Percentiles rank a stretch among this genome's conserved stretches.
These are phyloP conservation scores for Leucaena leucocephala DNA, from an alignment of 306 rosid species.

Conservation along the genomic window DNA sequence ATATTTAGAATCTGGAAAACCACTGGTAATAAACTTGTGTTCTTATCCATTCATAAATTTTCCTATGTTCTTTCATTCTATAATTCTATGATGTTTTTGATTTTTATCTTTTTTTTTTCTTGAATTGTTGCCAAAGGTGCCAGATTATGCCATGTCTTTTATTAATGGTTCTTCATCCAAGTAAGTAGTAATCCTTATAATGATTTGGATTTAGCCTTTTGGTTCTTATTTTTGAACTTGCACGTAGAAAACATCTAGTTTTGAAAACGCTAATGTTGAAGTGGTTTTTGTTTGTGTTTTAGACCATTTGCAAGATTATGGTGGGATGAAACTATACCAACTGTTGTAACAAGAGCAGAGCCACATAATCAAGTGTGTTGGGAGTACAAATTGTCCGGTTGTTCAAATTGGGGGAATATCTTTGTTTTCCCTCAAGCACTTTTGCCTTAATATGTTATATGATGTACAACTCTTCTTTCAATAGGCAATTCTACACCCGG, in stretches of 20 bases:
- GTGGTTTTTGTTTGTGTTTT: conserved; percentile 10
- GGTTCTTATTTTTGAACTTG: background rate
- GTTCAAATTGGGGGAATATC: background rate
- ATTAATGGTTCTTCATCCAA: conserved; percentile 69
- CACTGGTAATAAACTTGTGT: conserved; percentile 54
- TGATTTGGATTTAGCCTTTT: conserved; percentile 2
- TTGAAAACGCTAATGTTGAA: background rate
- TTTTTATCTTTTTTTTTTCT: background rate
- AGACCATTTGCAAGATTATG: conserved; percentile 90
- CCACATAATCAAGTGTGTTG: conserved; percentile 73
- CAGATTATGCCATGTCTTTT: conserved; percentile 76
- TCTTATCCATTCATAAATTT: background rate
- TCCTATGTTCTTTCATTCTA: background rate
- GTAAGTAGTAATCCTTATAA: conserved; percentile 49
- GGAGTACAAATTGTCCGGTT: background rate
- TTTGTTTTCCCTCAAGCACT: background rate
- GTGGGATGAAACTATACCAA: conserved; percentile 98
- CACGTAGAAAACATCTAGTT: background rate
- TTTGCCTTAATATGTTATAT: background rate
- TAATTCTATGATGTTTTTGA: background rate
- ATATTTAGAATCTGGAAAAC: conserved; percentile 72
- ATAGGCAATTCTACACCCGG: conserved; percentile 74
- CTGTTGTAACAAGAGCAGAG: conserved; percentile 74
- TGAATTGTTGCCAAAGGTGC: conserved; percentile 52
- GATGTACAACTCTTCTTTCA: background rate